Evolutionary conservation across 768 basidiomycete genomes (phyloP).

Genomic region (Kwoniella sp.): DNA sequence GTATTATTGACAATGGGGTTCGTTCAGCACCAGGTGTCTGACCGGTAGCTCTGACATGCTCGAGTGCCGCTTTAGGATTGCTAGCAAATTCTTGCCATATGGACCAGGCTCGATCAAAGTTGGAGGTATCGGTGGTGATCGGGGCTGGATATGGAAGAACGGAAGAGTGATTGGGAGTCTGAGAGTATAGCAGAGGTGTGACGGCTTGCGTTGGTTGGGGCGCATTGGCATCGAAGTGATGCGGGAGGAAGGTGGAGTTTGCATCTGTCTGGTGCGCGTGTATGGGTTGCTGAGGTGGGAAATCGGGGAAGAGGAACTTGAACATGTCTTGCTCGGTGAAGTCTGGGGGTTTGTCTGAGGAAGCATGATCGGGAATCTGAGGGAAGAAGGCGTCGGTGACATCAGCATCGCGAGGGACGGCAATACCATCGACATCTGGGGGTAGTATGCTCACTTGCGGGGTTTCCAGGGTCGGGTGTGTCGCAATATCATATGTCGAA

Average conservation of each 20-base stretch:
- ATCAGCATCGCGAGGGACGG: neutral
- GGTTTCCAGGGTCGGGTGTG: no score
- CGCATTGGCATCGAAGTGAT: neutral
- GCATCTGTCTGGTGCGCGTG: neutral
- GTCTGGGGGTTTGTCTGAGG: neutral
- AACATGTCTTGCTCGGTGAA: neutral
- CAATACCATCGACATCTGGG: no score
- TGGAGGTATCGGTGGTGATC: neutral
- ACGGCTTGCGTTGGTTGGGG: neutral
- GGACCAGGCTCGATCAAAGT: conserved; percentile 4
- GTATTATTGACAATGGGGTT: neutral
- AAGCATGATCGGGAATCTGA: neutral
- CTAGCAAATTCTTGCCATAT: conserved; percentile 18
- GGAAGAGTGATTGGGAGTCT: no score
- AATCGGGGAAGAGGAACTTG: neutral
- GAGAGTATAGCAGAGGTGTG: neutral
- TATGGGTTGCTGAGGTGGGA: neutral
- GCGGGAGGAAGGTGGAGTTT: no score
- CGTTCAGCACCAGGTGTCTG: neutral
- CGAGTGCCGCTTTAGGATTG: conserved; percentile 7
- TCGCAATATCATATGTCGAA: no score
- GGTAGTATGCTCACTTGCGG: no score
- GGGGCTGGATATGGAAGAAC: no score
- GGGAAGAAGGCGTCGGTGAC: neutral
- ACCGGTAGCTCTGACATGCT: conserved; percentile 1